Evolutionary conservation across 225 moss, liverwort and hornwort species (phyloP), one percentile per base, ranked within the genome.

Genomic region (Polytrichum commune): DNA sequence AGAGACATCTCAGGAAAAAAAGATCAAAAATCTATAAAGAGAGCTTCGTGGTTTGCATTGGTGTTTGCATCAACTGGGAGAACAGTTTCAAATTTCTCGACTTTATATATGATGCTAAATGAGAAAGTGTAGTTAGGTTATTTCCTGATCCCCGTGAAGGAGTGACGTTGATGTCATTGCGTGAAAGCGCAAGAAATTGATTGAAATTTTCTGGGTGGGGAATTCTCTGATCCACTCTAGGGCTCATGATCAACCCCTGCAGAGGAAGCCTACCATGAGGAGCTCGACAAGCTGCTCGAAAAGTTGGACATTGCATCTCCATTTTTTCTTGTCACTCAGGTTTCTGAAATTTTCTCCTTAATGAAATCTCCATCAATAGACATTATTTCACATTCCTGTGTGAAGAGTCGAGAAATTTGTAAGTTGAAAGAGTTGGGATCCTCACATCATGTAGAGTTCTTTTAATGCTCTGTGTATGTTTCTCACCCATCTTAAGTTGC

Each of bases 211-310:
- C 83, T 79, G 46, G 81, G 68, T 82, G 79, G 79, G 86, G 77
- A 80, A 79, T 58, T 46, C 13, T 85, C 89, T 95, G 89, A 95
- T 92, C 74, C 83, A 80, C 72, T 73, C 80, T 92, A 90, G 93
- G 92, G 79, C 86, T 93, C 78, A 78, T 91, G 90, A 89, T 92
- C 90, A 85, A 90, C 86, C 82, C 77, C 90, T 95, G 92, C 94
- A 90, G 98, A 98, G 91, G 98, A 93, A 63, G 94, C 90, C 54
- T 98, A 91, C 76, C 98, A 95, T 63, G 91, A 86, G 86, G 98
- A 98, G 89, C 86, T 98, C 71, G 93, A 98, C 78, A 98, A 98
- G 87, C 84, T 98, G 77, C 86, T 98, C 63, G 80, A 81, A 35
- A 89, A 91, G 60, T 80, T 98, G 80, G 86, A 90, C 60, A 87